Evolutionary conservation across 345 rosid genomes (phyloP).

Genomic region (Lagerstroemia speciosa): DNA sequence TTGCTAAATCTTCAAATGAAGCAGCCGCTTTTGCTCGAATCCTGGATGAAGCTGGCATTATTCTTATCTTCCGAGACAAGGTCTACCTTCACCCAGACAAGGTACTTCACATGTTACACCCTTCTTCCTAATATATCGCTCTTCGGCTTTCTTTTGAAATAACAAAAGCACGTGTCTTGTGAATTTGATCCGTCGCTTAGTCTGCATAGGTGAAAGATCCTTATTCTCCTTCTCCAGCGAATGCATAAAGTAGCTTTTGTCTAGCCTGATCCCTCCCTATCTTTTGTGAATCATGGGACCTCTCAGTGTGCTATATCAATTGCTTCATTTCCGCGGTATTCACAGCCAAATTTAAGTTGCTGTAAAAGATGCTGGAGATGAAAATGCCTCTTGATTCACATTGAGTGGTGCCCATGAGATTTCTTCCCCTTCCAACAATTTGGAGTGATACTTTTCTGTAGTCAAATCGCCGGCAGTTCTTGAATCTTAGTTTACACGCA

Average conservation of each 20-base stretch:
- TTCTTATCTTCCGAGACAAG: conserved; percentile 78
- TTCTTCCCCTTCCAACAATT: no score
- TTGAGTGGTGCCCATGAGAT: no score
- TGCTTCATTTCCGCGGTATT: neutral
- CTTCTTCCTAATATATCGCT: neutral
- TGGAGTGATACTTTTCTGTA: neutral
- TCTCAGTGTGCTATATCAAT: neutral
- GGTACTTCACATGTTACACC: conserved; percentile 25
- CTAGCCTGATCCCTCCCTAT: neutral
- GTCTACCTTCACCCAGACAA: conserved; percentile 85
- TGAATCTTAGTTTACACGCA: neutral
- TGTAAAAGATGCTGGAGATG: neutral
- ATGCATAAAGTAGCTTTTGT: neutral
- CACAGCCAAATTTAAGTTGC: neutral
- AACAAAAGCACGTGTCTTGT: neutral
- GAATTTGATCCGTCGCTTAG: neutral
- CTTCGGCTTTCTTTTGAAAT: neutral
- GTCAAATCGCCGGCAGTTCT: neutral
- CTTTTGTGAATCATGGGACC: neutral
- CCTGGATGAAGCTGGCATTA: conserved; percentile 82
- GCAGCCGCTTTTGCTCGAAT: conserved; percentile 67
- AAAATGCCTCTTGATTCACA: neutral
- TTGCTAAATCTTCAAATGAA: conserved; percentile 67
- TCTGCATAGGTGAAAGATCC: neutral
- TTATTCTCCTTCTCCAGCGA: neutral